phyloP scores from a whole-genome alignment of 2,329 filamentous ascomycete genomes.

The Penicillium oxalicum region DNA sequence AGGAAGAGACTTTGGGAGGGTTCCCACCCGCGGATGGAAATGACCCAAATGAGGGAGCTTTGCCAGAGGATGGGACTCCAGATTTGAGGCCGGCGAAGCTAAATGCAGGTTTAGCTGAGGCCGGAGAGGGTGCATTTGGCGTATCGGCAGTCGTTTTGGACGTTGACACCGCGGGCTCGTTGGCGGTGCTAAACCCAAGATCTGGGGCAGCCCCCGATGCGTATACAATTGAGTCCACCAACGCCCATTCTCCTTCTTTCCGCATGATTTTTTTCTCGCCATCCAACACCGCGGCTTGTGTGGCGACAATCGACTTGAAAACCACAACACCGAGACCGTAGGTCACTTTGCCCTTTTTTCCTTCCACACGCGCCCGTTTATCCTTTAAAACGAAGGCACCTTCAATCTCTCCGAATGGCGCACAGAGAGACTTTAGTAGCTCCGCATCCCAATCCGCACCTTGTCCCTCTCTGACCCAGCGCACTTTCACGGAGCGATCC shows the following conservation, averaged over 20 bases:
- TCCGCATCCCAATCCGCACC: slow-evolving; percentile 45
- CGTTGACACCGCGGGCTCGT: slow-evolving; percentile 5
- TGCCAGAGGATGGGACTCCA: slow-evolving; percentile 21
- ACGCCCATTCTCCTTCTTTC: slow-evolving; percentile 40
- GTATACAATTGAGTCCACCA: slow-evolving; percentile 52
- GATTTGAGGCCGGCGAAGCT: slow-evolving; percentile 32
- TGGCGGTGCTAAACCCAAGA: slow-evolving; percentile 19
- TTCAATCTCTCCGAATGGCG: slow-evolving; percentile 53
- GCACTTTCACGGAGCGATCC: slow-evolving; percentile 54
- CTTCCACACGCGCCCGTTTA: slow-evolving; percentile 48
- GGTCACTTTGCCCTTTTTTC: slow-evolving; percentile 47
- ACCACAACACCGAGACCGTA: slow-evolving; percentile 52
- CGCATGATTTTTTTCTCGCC: slow-evolving; percentile 34
- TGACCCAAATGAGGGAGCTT: slow-evolving; percentile 39
- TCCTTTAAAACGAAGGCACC: slow-evolving; percentile 51
- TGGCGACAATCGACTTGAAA: slow-evolving; percentile 53
- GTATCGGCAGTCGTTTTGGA: slow-evolving; percentile 1
- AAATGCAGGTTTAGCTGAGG: slow-evolving; percentile 24
- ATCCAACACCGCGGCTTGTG: slow-evolving; percentile 52
- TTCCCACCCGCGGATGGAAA: slow-evolving; percentile 33
- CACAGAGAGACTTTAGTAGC: slow-evolving; percentile 44
- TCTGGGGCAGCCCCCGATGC: slow-evolving; percentile 50
- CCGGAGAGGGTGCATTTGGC: not conserved
- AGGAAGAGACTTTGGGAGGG: slow-evolving; percentile 23
- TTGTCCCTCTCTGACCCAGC: slow-evolving; percentile 47